Evolutionary conservation across 139 green algal genomes (phyloP).

Genomic region (Edaphochlamys debaryana): DNA sequence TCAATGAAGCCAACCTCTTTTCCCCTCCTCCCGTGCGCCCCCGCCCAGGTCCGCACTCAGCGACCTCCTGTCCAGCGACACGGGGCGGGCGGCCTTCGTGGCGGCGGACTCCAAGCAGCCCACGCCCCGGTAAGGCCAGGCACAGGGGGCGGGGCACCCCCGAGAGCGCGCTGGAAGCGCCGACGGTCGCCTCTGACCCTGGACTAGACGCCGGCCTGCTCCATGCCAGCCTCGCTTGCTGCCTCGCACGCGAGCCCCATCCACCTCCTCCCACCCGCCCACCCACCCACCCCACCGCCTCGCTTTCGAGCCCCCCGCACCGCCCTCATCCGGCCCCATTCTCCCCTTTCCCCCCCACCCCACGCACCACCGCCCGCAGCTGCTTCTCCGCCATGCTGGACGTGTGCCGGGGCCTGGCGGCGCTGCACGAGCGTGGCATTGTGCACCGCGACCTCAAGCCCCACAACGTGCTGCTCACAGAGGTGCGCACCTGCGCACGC

Average conservation of each 20-base stretch:
- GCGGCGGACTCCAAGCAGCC: not conserved
- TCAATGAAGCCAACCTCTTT: no score
- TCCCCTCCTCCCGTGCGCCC: not conserved
- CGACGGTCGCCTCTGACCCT: no score
- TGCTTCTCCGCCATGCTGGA: conserved; percentile 68
- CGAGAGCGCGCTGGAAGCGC: no score
- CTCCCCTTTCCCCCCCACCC: not conserved
- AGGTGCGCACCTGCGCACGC: no score
- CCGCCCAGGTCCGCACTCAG: conserved; percentile 19
- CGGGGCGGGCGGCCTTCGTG: conserved; percentile 19
- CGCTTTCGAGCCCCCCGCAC: no score
- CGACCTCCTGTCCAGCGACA: conserved; percentile 16
- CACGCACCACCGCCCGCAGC: not conserved
- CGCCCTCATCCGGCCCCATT: not conserved
- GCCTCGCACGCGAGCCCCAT: not conserved
- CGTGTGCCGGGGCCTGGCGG: conserved; percentile 74
- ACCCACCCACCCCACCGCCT: not conserved
- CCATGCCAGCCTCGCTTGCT: no score
- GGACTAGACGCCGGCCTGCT: no score
- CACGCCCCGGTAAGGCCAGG: not conserved
- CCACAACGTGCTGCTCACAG: conserved; percentile 88
- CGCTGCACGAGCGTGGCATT: conserved; percentile 89
- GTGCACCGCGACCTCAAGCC: conserved; percentile 82
- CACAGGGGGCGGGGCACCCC: no score
- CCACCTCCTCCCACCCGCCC: not conserved